Evolutionary conservation across 257 asterid species (phyloP), one percentile per base, ranked within the genome.

Genomic region (Capsicum chinense): DNA sequence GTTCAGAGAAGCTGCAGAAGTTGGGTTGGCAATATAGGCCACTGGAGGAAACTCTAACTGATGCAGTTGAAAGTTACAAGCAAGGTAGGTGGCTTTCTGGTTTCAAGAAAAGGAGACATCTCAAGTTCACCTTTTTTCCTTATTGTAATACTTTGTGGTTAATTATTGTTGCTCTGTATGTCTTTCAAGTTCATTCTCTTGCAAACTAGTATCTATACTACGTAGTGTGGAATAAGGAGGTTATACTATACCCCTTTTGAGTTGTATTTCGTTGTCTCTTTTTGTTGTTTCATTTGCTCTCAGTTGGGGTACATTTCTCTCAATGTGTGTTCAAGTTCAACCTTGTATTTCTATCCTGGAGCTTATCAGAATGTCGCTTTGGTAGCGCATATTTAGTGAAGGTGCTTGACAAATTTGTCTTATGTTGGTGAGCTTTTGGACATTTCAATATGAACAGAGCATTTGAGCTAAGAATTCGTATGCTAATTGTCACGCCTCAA

Each of bases 1-100:
- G 91, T 84, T 90, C 94, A n/a, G 92, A 89, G 66, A 93, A 91
- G 79, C 84, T 95, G 91, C 90, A 90, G 79, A 90, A 84, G 83
- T 88, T 93, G 83, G 98, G 98, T 2, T 93, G 94, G 98, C 89
- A 71, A 47, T 90, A 68, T 79, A 90, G 26, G 26, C 26, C 26
- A 26, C 26, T 26, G 26, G 26, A 26, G 26, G 26, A 26, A 26
- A 26, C 26, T 26, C 26, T 26, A 26, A 26, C 26, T 26, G 26
- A 26, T 26, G 26, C 26, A 26, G 26, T 26, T 26, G 95, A 95
- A 83, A 89, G 87, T 85, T 95, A 90, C 93, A 91, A 89, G 82
- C 88, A 84, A 26, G 26, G 26, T 26, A 57, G 68, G 71, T 44
- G 95, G 93, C 74, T 58, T 91, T 83, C 19, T 91, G 56, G 90